These are phyloP conservation scores for Cucumis sativus DNA, from an alignment of 306 rosid genomes.

Conservation along the genomic window DNA sequence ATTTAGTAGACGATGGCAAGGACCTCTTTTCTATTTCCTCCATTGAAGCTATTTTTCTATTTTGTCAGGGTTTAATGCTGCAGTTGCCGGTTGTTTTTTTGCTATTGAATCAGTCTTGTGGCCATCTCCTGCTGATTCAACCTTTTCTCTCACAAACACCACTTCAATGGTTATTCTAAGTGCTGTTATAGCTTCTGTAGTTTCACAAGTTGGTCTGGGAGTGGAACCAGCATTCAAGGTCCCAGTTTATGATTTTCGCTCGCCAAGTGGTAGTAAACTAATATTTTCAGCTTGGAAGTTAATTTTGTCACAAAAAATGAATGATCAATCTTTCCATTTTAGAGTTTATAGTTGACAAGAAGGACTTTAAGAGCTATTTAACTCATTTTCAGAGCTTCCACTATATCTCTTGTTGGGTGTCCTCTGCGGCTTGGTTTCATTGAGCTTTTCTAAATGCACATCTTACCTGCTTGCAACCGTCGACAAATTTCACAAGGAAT, in stretches of 20 bases:
- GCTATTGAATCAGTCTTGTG: conserved; percentile 81
- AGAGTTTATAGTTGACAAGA: conserved; percentile 13
- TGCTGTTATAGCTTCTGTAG: conserved; percentile 81
- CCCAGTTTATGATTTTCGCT: conserved; percentile 77
- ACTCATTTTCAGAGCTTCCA: conserved; percentile 82
- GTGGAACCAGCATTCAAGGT: conserved; percentile 81
- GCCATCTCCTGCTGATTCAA: conserved; percentile 64
- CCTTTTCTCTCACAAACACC: conserved; percentile 55
- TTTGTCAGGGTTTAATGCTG: conserved; percentile 78
- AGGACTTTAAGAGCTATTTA: conserved; percentile 23
- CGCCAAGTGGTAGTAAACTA: conserved; percentile 73
- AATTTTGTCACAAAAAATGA: neutral
- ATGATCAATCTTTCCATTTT: neutral
- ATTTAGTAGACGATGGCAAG: neutral
- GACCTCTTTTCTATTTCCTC: neutral
- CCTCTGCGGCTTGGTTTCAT: conserved; percentile 75
- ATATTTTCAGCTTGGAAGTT: neutral
- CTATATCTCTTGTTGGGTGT: conserved; percentile 79
- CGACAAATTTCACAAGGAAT: conserved; percentile 46
- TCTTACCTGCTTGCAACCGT: conserved; percentile 44
- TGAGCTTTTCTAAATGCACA: conserved; percentile 69
- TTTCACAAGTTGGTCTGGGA: conserved; percentile 77
- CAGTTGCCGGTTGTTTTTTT: conserved; percentile 89
- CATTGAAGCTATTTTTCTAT: neutral
- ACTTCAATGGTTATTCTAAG: conserved; percentile 93